A percentile compares a stretch with the other conserved stretches of the same genome.
phyloP scores from a whole-genome alignment of 2,329 filamentous ascomycete genomes.

The Phialophora tarda region DNA sequence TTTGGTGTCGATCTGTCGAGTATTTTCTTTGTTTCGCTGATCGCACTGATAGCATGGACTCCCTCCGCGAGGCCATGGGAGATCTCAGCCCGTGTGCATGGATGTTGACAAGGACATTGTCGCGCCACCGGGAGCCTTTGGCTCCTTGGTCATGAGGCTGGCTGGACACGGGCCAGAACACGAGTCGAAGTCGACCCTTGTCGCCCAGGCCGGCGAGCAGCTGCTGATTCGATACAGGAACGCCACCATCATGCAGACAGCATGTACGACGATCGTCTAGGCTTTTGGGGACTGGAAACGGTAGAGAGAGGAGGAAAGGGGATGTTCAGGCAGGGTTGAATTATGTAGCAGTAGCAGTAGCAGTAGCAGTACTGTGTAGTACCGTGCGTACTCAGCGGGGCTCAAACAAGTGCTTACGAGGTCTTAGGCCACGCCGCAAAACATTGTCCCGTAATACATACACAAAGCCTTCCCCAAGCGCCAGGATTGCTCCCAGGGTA shows the following conservation, averaged over 20 bases:
- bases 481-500: neutral
- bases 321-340: neutral
- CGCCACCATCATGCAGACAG: conserved; percentile 8
- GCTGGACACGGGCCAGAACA: conserved; percentile 2
- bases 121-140: neutral
- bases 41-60: conserved; percentile 13
- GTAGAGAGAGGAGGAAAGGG: neutral
- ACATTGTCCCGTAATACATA: neutral
- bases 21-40: conserved; percentile 13
- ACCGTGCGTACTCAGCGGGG: no score
- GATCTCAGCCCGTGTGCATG: neutral
- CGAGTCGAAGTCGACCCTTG: conserved; percentile 1
- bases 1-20: conserved; percentile 21
- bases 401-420: neutral
- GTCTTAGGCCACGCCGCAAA: neutral
- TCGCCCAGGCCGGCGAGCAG: neutral
- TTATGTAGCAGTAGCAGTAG: no score
- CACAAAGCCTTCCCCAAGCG: neutral
- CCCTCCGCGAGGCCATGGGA: conserved; percentile 18
- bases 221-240: conserved; percentile 1
- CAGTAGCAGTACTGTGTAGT: no score
- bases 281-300: neutral
- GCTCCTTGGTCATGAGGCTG: conserved; percentile 4
- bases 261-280: neutral
- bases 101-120: neutral